Base-by-base conservation (phyloP, 1,284 basidiomycete species). In the Rhodotorula sp. region DNA sequence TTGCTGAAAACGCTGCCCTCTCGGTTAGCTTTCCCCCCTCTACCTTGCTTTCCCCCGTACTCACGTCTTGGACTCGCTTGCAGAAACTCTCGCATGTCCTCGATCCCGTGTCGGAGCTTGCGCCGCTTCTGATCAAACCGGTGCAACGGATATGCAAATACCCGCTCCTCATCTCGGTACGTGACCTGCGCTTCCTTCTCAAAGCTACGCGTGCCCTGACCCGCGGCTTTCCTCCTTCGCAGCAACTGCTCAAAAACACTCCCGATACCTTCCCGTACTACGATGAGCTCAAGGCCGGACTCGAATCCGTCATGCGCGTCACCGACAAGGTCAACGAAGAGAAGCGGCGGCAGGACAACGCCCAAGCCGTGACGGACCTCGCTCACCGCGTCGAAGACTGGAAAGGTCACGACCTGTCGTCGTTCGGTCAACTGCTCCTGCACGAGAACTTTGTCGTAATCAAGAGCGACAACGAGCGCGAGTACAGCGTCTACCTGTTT, bases 401-500 rank as follows among this genome's bases (percentile, higher is more conserved):
- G 97, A 99, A 99, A 82, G 96, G 96, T 10, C 97, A 99, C 83
- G 92, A 96, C 80, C 86, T 97, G 58, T 88, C 89, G 77, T 91
- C 92, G 77, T 99, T 99, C 78, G 97, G 97, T 71, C 88, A 91
- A 73, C 88, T 99, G 60, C 86, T 96, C 51, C 87, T 98, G 31
- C 93, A 97, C 80, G 96, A 98, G 81, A 87, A 93, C 71, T 99
- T 99, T 82, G 89, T 90, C 74, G 97, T 99, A 66, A 94, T 92
- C 77, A 99, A 99, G 83, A 92, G 90, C 72, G 94, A 97, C 73
- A 92, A 94, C 77, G 94, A 98, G 81, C 87, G 96, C 76, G 97
- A 99, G 81, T 99, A 99, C 80, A 93, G 97, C 79, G 95, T 99
- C 69, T 99, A 98, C 85, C 85, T 99, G 49, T 99, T 99, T 78